Evolutionary conservation across 306 rosid genomes (phyloP).

Genomic region (Cucurbita pepo): DNA sequence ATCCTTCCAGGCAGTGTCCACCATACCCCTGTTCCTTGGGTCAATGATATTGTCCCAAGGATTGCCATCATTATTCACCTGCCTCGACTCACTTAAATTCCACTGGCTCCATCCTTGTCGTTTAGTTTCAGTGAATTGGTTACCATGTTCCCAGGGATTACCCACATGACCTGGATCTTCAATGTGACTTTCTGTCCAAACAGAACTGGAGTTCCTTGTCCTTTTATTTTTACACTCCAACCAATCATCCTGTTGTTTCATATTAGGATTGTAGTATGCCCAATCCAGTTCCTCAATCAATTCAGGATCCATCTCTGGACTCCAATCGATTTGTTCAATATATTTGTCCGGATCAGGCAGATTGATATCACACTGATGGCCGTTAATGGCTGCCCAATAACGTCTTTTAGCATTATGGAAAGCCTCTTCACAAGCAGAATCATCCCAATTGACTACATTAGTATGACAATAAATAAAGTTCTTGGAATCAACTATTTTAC

Average conservation of each 20-base stretch:
- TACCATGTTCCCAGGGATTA: constrained; percentile 39
- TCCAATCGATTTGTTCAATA: constrained; percentile 58
- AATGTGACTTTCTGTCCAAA: constrained; percentile 9
- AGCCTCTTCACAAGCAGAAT: constrained; percentile 62
- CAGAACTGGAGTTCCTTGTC: constrained; percentile 17
- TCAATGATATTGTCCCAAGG: constrained; percentile 36
- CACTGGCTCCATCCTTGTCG: constrained; percentile 2
- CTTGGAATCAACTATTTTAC: constrained; percentile 57
- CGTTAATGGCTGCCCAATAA: constrained; percentile 54
- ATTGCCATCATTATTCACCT: constrained; percentile 7
- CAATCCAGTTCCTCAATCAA: constrained; percentile 48
- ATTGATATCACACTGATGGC: constrained; percentile 20
- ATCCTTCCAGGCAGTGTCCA: constrained; percentile 26
- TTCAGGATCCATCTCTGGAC: constrained; percentile 40
- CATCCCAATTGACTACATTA: constrained; percentile 49
- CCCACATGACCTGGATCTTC: constrained; percentile 10
- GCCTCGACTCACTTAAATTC: background rate
- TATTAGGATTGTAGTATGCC: constrained; percentile 29
- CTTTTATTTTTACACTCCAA: constrained; percentile 22
- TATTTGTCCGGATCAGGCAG: constrained; percentile 43
- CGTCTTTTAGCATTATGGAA: constrained; percentile 52
- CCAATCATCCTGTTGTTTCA: constrained; percentile 17
- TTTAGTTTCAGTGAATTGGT: background rate
- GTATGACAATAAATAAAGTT: constrained; percentile 22
- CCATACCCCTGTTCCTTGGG: constrained; percentile 15